These are phyloP conservation scores for Verticillium longisporum DNA, from an alignment of 2,329 filamentous ascomycete genomes.

Conservation along the genomic window DNA sequence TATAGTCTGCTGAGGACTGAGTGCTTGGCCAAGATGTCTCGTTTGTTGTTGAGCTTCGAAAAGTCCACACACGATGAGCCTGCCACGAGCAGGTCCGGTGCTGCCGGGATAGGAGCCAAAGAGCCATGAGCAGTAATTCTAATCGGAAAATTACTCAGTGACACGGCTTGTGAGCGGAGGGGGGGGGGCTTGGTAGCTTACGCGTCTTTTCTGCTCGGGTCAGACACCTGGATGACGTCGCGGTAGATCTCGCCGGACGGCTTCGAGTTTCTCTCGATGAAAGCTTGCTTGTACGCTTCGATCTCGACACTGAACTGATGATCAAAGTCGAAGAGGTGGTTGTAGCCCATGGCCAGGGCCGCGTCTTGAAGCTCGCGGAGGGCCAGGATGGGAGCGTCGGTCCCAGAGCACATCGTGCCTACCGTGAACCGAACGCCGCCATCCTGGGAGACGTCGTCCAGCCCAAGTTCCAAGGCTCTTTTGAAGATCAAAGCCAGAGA, in stretches of 20 bases:
- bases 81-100: conserved; percentile 60
- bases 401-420: conserved; percentile 73
- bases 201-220: conserved; percentile 26
- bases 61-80: conserved; percentile 75
- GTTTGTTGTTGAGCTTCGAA: conserved; percentile 52
- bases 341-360: conserved; percentile 19
- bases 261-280: conserved; percentile 53
- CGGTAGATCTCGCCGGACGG: conserved; percentile 44
- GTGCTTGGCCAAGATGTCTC: conserved; percentile 36
- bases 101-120: conserved; percentile 44
- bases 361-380: conserved; percentile 48
- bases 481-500: conserved; percentile 5
- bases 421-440: conserved; percentile 31
- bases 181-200: conserved; percentile 24
- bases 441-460: conserved; percentile 16
- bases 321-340: conserved; percentile 32
- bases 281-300: conserved; percentile 56
- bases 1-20: conserved; percentile 45
- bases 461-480: conserved; percentile 7
- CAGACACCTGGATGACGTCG: conserved; percentile 50
- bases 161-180: background rate
- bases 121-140: conserved; percentile 64
- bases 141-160: conserved; percentile 3
- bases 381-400: conserved; percentile 65
- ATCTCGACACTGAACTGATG: conserved; percentile 61